phyloP scores from a whole-genome alignment of 148 eudicot genomes.

The Camellia japonica region DNA sequence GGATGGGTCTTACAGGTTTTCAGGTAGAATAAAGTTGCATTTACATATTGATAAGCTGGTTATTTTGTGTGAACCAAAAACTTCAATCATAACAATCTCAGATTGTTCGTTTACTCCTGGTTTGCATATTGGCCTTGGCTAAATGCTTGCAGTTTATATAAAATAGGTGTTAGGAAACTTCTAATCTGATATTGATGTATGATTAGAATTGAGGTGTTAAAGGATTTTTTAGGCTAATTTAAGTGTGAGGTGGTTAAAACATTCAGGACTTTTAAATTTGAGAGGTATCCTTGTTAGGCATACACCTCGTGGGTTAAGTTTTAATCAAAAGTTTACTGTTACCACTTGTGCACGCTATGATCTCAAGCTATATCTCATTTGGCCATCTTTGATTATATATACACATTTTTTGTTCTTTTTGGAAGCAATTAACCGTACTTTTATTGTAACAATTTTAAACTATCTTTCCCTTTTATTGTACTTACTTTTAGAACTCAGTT shows the following conservation, averaged over 20 bases:
- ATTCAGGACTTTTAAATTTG: not conserved
- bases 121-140: not conserved
- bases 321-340: not conserved
- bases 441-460: too few species aligned
- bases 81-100: not conserved
- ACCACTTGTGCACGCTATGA: not conserved
- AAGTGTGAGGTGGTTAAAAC: not conserved
- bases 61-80: not conserved
- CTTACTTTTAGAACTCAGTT: too few species aligned
- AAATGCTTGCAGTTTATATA: not conserved
- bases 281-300: slow-evolving; percentile 8
- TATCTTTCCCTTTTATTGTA: too few species aligned
- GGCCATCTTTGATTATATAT: not conserved
- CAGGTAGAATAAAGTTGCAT: slow-evolving; percentile 51
- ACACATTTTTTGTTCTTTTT: not conserved
- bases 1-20: slow-evolving; percentile 72
- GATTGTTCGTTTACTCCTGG: not conserved
- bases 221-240: not conserved
- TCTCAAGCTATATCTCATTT: not conserved
- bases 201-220: slow-evolving; percentile 7
- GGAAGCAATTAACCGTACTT: too few species aligned
- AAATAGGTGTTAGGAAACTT: not conserved
- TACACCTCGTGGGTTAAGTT: not conserved
- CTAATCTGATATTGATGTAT: not conserved
- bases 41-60: not conserved